A percentile compares a stretch with the other conserved stretches of the same genome.
phyloP scores from a whole-genome alignment of 306 rosid species.

The Quercus engelmannii region DNA sequence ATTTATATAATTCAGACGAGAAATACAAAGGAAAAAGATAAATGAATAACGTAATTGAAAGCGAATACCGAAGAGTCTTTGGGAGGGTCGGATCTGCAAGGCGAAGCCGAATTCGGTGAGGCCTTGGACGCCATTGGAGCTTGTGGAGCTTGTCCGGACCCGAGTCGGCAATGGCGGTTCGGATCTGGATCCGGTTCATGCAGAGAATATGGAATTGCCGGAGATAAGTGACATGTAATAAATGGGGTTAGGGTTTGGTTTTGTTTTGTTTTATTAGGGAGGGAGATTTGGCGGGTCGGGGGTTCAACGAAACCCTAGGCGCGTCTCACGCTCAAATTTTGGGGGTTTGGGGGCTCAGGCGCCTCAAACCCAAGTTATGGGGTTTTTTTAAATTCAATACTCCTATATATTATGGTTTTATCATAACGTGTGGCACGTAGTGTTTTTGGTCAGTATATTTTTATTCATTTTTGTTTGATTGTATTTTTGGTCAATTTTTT shows the following conservation, averaged over 20 bases:
- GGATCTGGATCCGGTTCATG: constrained; percentile 64
- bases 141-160: constrained; percentile 29
- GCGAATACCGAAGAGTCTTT: constrained; percentile 44
- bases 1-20: neutral
- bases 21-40: neutral
- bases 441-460: no score
- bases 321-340: constrained; percentile 31
- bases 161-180: constrained; percentile 33
- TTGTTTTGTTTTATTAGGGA: neutral
- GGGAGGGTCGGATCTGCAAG: constrained; percentile 48
- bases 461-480: no score
- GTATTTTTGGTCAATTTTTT: no score
- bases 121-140: constrained; percentile 78
- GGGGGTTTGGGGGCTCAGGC: constrained; percentile 27
- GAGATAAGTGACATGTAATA: constrained; percentile 5
- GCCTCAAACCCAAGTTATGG: neutral
- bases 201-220: constrained; percentile 22
- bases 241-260: neutral
- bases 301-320: constrained; percentile 64
- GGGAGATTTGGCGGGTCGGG: constrained; percentile 56
- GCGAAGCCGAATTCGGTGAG: constrained; percentile 48
- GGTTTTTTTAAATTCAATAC: neutral
- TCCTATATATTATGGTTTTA: neutral
- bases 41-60: neutral
- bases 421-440: neutral